Conservation (phyloP, 768 basidiomycete species). For the Sporobolomyces pararoseus region DNA sequence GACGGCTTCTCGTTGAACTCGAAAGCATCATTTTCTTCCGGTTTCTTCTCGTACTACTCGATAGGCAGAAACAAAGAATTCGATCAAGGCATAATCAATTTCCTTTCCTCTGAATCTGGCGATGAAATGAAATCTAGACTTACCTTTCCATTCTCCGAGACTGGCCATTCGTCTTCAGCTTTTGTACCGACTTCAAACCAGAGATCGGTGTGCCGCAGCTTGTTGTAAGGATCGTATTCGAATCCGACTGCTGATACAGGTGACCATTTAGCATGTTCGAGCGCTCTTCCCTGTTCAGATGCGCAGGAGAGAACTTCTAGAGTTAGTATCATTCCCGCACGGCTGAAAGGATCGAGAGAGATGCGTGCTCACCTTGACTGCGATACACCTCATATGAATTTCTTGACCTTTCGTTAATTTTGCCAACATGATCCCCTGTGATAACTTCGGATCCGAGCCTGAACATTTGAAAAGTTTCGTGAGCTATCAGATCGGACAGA, state of each 20-base stretch:
- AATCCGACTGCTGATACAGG: slow-evolving; percentile 91
- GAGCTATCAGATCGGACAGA: neutral
- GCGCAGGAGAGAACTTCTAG: neutral
- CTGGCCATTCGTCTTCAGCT: slow-evolving; percentile 80
- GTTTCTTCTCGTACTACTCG: slow-evolving; percentile 40
- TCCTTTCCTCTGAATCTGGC: slow-evolving; percentile 1
- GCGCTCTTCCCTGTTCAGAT: slow-evolving; percentile 74
- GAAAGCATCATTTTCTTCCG: slow-evolving; percentile 55
- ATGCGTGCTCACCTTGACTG: slow-evolving; percentile 75
- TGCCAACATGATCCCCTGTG: slow-evolving; percentile 63
- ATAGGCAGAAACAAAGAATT: too few species aligned
- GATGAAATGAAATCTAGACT: slow-evolving; percentile 50
- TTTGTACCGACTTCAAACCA: slow-evolving; percentile 77
- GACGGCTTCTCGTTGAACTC: slow-evolving; percentile 82
- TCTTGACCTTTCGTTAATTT: slow-evolving; percentile 94
- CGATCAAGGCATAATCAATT: neutral
- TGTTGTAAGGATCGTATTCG: slow-evolving; percentile 98
- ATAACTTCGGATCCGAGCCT: slow-evolving; percentile 28
- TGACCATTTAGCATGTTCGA: slow-evolving; percentile 99
- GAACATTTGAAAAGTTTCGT: neutral
- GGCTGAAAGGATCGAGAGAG: neutral
- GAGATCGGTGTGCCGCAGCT: slow-evolving; percentile 87
- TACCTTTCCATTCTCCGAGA: slow-evolving; percentile 86
- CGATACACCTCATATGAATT: slow-evolving; percentile 74
- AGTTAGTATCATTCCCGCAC: neutral